A percentile compares a stretch with the other conserved stretches of the same genome.
Evolutionary conservation across 2,329 filamentous ascomycete species (phyloP).

Genomic region (Camillea tinctor): DNA sequence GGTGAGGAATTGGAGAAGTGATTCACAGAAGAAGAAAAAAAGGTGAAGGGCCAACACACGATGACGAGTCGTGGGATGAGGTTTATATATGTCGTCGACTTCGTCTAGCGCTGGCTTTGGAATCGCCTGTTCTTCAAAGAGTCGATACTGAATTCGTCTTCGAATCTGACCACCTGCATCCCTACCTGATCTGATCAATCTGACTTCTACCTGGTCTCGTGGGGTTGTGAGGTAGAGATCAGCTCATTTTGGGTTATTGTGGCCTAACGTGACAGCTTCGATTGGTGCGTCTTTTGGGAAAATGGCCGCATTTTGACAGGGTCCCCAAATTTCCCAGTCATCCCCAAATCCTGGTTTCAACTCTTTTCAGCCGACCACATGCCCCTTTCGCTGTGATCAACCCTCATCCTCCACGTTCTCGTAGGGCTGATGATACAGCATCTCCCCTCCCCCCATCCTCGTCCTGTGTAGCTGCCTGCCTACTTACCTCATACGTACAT

Average conservation of each 20-base stretch:
- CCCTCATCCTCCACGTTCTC: neutral
- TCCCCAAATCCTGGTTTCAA: neutral
- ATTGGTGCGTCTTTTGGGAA: neutral
- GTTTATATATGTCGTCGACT: neutral
- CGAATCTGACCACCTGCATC: neutral
- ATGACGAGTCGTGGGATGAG: neutral
- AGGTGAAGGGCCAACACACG: neutral
- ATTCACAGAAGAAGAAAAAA: neutral
- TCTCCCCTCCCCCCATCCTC: neutral
- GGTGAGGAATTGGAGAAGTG: neutral
- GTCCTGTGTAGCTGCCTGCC: too few species aligned
- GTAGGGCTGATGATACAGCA: neutral
- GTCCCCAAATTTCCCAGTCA: neutral
- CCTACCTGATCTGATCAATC: neutral
- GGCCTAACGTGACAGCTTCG: neutral
- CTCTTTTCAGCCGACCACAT: neutral
- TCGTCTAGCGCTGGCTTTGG: neutral
- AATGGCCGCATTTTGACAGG: neutral
- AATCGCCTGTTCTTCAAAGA: neutral
- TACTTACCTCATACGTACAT: neutral
- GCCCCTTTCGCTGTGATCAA: neutral
- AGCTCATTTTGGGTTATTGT: neutral
- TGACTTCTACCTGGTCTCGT: neutral
- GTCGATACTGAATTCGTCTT: neutral
- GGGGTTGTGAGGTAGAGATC: neutral